Evolutionary conservation across 352 stramenopile genomes (phyloP).

Genomic region (Phytopythium kandeliae): DNA sequence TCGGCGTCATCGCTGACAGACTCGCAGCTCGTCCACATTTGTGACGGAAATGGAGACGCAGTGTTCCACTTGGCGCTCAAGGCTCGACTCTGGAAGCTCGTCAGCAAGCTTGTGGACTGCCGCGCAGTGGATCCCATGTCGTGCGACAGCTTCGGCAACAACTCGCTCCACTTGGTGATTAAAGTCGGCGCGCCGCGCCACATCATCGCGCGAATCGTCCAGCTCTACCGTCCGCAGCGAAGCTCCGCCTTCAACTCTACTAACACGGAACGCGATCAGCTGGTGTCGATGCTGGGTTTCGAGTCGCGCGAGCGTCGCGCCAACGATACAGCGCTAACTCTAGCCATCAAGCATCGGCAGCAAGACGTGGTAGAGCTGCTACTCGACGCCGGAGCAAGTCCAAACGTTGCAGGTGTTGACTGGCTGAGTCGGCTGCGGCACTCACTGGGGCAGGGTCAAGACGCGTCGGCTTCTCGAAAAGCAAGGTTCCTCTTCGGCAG

Average conservation of each 20-base stretch:
- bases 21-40: constrained; percentile 17
- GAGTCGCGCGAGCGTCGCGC: constrained; percentile 24
- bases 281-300: constrained; percentile 20
- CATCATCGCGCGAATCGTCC: constrained; percentile 36
- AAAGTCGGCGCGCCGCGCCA: constrained; percentile 43
- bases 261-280: constrained; percentile 9
- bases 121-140: constrained; percentile 37
- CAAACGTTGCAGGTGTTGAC: constrained; percentile 15
- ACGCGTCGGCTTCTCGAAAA: background rate
- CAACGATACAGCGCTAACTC: constrained; percentile 53
- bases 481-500: constrained; percentile 6
- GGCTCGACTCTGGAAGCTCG: constrained; percentile 54
- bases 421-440: constrained; percentile 13
- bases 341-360: constrained; percentile 47
- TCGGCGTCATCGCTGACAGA: constrained; percentile 1
- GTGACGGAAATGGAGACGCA: constrained; percentile 40
- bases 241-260: constrained; percentile 13
- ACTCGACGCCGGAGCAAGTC: constrained; percentile 30
- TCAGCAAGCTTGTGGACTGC: constrained; percentile 38
- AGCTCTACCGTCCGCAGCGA: constrained; percentile 28
- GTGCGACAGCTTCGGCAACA: constrained; percentile 44
- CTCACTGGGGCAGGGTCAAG: background rate
- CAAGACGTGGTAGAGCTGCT: constrained; percentile 46
- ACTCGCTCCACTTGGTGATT: constrained; percentile 56
- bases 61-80: constrained; percentile 58